These are phyloP conservation scores for Yarrowia hollandica DNA, from an alignment of 805 yeast species.

Conservation along the genomic window DNA sequence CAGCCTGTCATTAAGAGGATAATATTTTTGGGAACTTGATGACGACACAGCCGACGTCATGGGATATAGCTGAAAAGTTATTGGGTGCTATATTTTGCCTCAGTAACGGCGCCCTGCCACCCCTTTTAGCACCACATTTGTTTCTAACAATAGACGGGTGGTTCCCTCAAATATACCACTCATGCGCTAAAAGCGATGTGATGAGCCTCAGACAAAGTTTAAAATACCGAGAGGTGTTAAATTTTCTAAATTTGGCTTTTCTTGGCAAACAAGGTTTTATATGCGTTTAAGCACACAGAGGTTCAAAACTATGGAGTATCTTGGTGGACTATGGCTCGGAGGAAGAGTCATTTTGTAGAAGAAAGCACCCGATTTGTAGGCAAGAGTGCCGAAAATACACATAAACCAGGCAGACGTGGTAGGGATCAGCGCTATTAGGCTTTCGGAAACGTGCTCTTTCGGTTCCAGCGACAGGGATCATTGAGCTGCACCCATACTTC, in stretches of 20 bases:
- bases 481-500: slow-evolving; percentile 1
- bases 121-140: background rate
- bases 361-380: background rate
- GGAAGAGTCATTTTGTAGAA: background rate
- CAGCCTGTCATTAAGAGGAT: no score
- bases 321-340: background rate
- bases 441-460: slow-evolving; percentile 14
- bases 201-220: background rate
- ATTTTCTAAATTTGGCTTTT: background rate
- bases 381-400: background rate
- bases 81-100: no score
- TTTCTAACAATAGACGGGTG: background rate
- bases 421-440: background rate
- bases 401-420: background rate
- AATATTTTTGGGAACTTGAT: no score
- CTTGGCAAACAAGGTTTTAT: background rate
- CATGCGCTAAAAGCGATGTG: slow-evolving; percentile 19
- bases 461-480: background rate
- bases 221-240: background rate
- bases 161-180: background rate
- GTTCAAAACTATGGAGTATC: background rate
- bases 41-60: background rate
- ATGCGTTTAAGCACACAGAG: background rate
- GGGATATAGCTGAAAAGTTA: no score
- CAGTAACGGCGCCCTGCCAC: no score